phyloP scores from a whole-genome alignment of 306 rosid genomes.

The Luffa aegyptiaca region DNA sequence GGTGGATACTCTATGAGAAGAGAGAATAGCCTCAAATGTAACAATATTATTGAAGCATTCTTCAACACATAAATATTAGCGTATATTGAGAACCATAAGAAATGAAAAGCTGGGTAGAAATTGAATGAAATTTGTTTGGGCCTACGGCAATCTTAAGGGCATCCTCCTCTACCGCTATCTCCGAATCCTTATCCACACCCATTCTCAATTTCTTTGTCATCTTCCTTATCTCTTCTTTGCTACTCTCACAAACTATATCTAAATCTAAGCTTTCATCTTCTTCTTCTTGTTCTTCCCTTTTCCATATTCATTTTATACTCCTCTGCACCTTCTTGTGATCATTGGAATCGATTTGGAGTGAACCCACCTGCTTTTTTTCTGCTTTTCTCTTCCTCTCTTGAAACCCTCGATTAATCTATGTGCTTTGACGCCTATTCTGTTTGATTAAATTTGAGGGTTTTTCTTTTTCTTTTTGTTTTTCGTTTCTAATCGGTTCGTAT shows the following conservation, averaged over 20 bases:
- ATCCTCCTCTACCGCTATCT: conserved; percentile 40
- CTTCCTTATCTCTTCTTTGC: conserved; percentile 7
- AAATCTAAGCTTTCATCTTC: conserved; percentile 16
- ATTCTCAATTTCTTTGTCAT: background rate
- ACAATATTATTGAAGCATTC: background rate
- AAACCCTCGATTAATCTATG: conserved; percentile 30
- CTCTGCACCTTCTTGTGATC: background rate
- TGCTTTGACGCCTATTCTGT: conserved; percentile 17
- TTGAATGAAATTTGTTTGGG: background rate
- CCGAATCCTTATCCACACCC: conserved; percentile 49
- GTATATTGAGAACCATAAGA: background rate
- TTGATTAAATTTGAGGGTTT: conserved; percentile 32
- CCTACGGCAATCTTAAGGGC: conserved; percentile 36
- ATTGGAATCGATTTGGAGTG: conserved; percentile 11
- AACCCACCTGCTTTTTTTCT: background rate
- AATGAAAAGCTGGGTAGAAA: background rate
- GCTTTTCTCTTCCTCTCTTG: conserved; percentile 1
- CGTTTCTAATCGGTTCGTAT: conserved; percentile 10
- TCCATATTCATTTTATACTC: background rate
- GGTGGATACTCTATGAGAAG: background rate
- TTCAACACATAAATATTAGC: background rate
- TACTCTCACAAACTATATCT: conserved; percentile 20
- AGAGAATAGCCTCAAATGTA: background rate
- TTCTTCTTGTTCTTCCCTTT: background rate
- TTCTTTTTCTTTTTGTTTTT: background rate